These are phyloP conservation scores for Populus davidiana DNA, from an alignment of 345 rosid genomes.

Conservation along the genomic window DNA sequence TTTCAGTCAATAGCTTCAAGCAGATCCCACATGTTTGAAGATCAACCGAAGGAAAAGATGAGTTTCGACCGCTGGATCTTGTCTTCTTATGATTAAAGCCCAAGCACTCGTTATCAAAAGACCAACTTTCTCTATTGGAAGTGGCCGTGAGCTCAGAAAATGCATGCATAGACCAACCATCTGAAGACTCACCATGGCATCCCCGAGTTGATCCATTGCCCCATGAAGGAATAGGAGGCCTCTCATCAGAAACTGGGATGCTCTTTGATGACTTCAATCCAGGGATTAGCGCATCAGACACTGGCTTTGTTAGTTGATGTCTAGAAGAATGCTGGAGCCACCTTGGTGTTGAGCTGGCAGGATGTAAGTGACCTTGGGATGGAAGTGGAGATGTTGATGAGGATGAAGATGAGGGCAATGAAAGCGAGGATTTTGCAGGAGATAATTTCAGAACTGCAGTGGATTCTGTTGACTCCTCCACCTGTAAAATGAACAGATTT, in stretches of 20 bases:
- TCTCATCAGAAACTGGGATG: constrained; percentile 41
- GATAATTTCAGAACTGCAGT: constrained; percentile 47
- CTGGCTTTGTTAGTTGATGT: constrained; percentile 39
- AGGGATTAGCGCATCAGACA: constrained; percentile 36
- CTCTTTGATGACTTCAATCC: constrained; percentile 45
- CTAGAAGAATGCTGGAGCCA: constrained; percentile 40
- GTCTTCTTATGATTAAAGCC: constrained; percentile 48
- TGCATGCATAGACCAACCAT: constrained; percentile 79
- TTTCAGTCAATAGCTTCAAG: constrained; percentile 69
- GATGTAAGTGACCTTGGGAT: constrained; percentile 47
- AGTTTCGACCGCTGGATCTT: constrained; percentile 41
- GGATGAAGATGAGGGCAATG: constrained; percentile 70
- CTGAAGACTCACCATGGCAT: constrained; percentile 66
- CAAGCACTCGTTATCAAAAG: constrained; percentile 54
- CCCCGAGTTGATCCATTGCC: constrained; percentile 53
- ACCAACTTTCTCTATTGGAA: constrained; percentile 57
- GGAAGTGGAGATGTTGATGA: constrained; percentile 46
- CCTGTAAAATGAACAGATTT: constrained; percentile 32
- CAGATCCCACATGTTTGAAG: constrained; percentile 85
- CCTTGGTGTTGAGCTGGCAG: constrained; percentile 42
- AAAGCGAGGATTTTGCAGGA: constrained; percentile 52
- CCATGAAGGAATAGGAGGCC: constrained; percentile 44
- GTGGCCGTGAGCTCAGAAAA: constrained; percentile 75
- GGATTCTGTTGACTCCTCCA: constrained; percentile 48
- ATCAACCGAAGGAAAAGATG: constrained; percentile 45